Evolutionary conservation across 805 yeast genomes (phyloP), one percentile per base, ranked within the genome.

Genomic region (Millerozyma acaciae): DNA sequence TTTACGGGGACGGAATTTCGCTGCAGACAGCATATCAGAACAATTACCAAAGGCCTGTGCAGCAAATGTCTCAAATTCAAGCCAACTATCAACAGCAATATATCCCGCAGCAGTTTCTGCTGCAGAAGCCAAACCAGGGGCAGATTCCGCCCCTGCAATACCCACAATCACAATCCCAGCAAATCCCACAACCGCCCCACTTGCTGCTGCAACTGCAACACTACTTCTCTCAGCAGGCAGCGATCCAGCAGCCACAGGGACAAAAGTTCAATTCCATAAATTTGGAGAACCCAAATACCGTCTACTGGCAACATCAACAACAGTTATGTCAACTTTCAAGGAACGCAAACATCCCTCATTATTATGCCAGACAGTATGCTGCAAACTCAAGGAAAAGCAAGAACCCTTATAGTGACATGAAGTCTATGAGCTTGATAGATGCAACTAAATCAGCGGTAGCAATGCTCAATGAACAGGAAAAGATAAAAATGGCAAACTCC

Each of bases 321-420:
- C 87, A 80, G 52, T 68, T 87, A 38, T 80, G 78, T 18, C 86
- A 78, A 41, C 56, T 82, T 30, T 81, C 93, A 4, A 74, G 93
- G 54, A 44, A 50, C 14, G 73, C 84, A 19, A 76, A 73, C 47
- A 56, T 74, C 16, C 84, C 94, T 3, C 95, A 86, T 59, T 80
- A 72, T 50, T 86, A 84, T 60, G 96, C 96, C 4, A 73, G 95
- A 38, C 78, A 78, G 42, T 88, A 87, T 18, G 95, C 95, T 5
- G 65, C 78, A 9, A 68, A 76, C 35, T 80, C 84, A 1, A 65
- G 82, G 49, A 72, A 68, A 48, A 45, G 50, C 14, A 63, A 56
- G 52, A 62, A 50, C 35, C 65, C 63, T 21, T 65, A 53, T 45
- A 58, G 42, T 33, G 70, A 55, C 26, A 53, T 52, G 19, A 66